These are phyloP conservation scores for Pythium plurisporium DNA, from an alignment of 352 stramenopile species.

Conservation along the genomic window DNA sequence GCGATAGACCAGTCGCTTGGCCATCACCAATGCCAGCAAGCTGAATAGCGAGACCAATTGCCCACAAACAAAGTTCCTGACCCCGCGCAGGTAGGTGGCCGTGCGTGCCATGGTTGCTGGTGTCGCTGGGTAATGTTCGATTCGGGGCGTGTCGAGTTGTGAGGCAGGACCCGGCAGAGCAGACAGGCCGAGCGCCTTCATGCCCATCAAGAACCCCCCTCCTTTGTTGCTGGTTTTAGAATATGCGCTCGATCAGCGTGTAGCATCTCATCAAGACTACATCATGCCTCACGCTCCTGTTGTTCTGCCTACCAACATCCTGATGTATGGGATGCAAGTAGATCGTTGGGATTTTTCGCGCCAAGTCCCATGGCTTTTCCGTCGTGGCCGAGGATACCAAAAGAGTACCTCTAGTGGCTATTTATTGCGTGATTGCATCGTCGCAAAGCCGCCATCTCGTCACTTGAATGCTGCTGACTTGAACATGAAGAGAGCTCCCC, in stretches of 20 bases:
- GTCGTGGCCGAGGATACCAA: too few relatives aligned
- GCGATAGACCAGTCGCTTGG: conserved; percentile 32
- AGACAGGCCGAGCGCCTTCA: too few relatives aligned
- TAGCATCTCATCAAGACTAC: too few relatives aligned
- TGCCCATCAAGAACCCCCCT: too few relatives aligned
- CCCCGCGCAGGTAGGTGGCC: conserved; percentile 2
- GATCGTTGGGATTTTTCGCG: neutral
- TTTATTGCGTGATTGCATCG: too few relatives aligned
- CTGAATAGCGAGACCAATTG: conserved; percentile 43
- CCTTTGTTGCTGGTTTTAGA: too few relatives aligned
- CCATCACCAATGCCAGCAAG: conserved; percentile 32
- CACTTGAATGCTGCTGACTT: neutral
- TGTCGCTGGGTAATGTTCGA: neutral
- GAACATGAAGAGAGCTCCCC: conserved; percentile 5
- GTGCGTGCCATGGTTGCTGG: neutral
- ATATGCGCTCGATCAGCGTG: too few relatives aligned
- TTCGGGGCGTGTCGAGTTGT: neutral
- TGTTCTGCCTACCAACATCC: too few relatives aligned
- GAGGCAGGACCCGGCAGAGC: neutral
- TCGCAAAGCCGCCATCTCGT: conserved; percentile 1
- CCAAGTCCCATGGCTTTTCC: too few relatives aligned
- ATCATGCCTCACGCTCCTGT: too few relatives aligned
- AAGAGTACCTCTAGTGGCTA: too few relatives aligned
- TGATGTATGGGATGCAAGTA: too few relatives aligned
- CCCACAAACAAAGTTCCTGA: conserved; percentile 30